A percentile compares a stretch with the other conserved stretches of the same genome.
These are phyloP conservation scores for Chlamydomonas urium DNA, from an alignment of 139 green algal genomes.

Conservation along the genomic window DNA sequence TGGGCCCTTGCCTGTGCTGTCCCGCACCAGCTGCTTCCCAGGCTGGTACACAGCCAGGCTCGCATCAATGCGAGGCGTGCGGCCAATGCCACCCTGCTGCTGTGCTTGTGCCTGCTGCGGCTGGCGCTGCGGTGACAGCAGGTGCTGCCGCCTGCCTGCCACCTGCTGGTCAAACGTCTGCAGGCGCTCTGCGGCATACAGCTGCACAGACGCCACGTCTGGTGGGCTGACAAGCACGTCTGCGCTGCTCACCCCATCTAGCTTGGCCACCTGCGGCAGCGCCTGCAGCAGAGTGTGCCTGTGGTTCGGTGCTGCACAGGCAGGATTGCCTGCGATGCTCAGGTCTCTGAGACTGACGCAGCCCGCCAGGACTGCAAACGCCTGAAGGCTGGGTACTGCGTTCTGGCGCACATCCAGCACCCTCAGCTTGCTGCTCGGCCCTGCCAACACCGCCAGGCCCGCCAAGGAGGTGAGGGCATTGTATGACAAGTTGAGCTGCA, in stretches of 20 bases:
- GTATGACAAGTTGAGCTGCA: slow-evolving; percentile 54
- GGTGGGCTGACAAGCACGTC: slow-evolving; percentile 21
- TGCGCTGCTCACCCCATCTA: slow-evolving; percentile 36
- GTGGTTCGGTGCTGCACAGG: slow-evolving; percentile 38
- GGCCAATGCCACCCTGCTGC: neutral
- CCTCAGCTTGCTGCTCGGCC: slow-evolving; percentile 27
- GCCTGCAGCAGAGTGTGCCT: slow-evolving; percentile 35
- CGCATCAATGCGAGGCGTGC: neutral
- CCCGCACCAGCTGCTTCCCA: too few species aligned
- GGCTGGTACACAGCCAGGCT: too few species aligned
- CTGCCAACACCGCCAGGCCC: slow-evolving; percentile 32
- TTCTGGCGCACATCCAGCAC: slow-evolving; percentile 63
- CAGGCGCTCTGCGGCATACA: neutral
- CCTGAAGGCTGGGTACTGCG: slow-evolving; percentile 41
- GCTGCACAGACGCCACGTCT: slow-evolving; percentile 19
- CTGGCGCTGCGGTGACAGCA: neutral
- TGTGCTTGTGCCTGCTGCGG: neutral
- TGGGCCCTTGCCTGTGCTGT: too few species aligned
- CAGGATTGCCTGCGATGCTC: slow-evolving; percentile 53
- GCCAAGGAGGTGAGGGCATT: slow-evolving; percentile 53
- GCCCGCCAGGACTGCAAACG: slow-evolving; percentile 51
- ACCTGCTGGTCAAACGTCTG: neutral
- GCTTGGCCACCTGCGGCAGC: slow-evolving; percentile 50
- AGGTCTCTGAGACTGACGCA: slow-evolving; percentile 50
- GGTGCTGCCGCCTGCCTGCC: neutral